Evolutionary conservation across 352 stramenopile species (phyloP).

Genomic region (Blastocystis hominis): DNA sequence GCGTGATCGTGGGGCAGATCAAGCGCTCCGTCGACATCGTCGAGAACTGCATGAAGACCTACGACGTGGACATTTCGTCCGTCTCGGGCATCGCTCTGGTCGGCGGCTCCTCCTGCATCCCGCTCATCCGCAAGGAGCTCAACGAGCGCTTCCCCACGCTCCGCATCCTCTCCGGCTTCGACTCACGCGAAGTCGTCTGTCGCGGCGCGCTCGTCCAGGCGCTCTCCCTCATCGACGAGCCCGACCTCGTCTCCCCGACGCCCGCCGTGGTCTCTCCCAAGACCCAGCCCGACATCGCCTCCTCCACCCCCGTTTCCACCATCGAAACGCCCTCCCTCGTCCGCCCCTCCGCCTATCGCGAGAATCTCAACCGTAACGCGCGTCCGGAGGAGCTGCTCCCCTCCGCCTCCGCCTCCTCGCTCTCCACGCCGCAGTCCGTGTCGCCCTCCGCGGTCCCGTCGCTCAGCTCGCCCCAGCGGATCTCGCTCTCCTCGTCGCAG

Average conservation of each 20-base stretch:
- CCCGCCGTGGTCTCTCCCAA: background rate
- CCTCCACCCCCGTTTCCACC: background rate
- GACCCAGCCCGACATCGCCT: background rate
- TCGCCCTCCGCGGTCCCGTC: background rate
- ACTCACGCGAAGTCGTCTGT: conserved; percentile 18
- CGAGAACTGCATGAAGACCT: background rate
- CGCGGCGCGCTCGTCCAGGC: conserved; percentile 30
- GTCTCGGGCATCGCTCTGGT: conserved; percentile 24
- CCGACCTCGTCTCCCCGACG: background rate
- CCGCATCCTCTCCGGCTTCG: background rate
- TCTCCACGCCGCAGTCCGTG: background rate
- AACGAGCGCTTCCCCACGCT: background rate
- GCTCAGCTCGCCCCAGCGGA: background rate
- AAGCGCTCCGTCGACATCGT: conserved; percentile 13
- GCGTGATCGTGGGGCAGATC: background rate
- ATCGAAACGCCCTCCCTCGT: background rate
- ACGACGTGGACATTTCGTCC: background rate
- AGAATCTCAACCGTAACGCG: background rate
- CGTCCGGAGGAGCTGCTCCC: background rate
- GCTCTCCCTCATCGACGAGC: background rate
- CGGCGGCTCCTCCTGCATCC: conserved; percentile 19
- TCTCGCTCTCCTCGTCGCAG: background rate
- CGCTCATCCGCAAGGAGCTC: conserved; percentile 23
- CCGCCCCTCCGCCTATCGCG: too few relatives aligned
- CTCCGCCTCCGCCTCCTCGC: background rate